Conservation (phyloP, 148 eudicot species). For the Chenopodium formosanum region DNA sequence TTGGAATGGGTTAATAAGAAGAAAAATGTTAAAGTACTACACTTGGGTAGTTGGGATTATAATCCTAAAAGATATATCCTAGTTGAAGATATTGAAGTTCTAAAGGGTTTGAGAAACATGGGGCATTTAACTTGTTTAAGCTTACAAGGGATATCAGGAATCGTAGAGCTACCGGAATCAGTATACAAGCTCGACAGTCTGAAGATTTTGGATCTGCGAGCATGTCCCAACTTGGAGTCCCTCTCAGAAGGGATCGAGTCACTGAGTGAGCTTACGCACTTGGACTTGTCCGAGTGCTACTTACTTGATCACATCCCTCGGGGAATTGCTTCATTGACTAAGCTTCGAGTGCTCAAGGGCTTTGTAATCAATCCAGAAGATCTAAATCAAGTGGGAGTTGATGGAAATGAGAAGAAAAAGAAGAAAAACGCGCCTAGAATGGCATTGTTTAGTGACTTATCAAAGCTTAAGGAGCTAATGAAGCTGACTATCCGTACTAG, state of each 20-base stretch:
- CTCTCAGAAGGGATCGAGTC: slow-evolving; percentile 6
- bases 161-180: slow-evolving; percentile 13
- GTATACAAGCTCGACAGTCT: slow-evolving; percentile 17
- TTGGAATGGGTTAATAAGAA: neutral
- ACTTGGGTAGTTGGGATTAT: neutral
- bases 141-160: slow-evolving; percentile 16
- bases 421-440: no score
- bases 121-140: slow-evolving; percentile 6
- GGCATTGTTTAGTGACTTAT: neutral
- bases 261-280: slow-evolving; percentile 3
- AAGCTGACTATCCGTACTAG: slow-evolving; percentile 25
- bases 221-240: slow-evolving; percentile 11
- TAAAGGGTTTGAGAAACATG: neutral
- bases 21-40: slow-evolving; percentile 9
- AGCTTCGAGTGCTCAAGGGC: slow-evolving; percentile 18
- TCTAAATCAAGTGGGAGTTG: no score
- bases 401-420: neutral
- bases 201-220: slow-evolving; percentile 17
- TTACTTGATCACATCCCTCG: slow-evolving; percentile 16
- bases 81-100: neutral
- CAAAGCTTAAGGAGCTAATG: neutral
- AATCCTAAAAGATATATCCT: slow-evolving; percentile 1
- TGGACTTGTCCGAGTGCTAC: slow-evolving; percentile 22
- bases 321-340: neutral
- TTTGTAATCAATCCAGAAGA: slow-evolving; percentile 5